Conservation (phyloP, 495 filamentous ascomycete species). For the Glutinoglossum americanum region DNA sequence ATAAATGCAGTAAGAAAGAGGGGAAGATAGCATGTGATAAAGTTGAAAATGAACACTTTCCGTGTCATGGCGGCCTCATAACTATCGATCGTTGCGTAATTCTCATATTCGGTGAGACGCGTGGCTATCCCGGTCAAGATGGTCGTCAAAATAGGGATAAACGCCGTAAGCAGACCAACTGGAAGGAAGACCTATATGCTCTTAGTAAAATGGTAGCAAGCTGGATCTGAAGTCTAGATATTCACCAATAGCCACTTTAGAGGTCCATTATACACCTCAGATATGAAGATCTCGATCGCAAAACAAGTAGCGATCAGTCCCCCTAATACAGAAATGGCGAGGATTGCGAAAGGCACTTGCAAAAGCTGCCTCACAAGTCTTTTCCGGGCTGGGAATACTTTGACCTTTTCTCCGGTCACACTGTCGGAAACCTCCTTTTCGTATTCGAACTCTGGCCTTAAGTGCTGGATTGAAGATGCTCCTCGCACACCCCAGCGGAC, state of each 20-base stretch:
- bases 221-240: background rate
- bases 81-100: conserved; percentile 65
- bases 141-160: conserved; percentile 57
- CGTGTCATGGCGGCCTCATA: conserved; percentile 65
- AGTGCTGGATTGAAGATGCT: conserved; percentile 60
- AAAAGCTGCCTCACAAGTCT: conserved; percentile 60
- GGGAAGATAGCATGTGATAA: conserved; percentile 87
- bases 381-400: conserved; percentile 57
- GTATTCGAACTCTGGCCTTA: conserved; percentile 54
- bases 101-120: conserved; percentile 66
- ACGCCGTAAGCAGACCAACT: conserved; percentile 60
- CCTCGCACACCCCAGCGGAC: conserved; percentile 83
- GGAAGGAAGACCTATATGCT: conserved; percentile 55
- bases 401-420: conserved; percentile 61
- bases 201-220: background rate
- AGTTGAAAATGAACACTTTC: conserved; percentile 91
- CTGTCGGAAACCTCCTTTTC: conserved; percentile 58
- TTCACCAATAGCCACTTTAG: conserved; percentile 65
- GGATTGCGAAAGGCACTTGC: conserved; percentile 71
- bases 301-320: conserved; percentile 73
- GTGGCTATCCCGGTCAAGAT: conserved; percentile 60
- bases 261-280: conserved; percentile 80
- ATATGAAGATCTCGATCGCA: conserved; percentile 87
- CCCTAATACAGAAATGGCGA: conserved; percentile 46
- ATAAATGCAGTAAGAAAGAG: conserved; percentile 89